Evolutionary conservation across 2,329 filamentous ascomycete species (phyloP), one percentile per base, ranked within the genome.

Genomic region (Zalaria sp.): DNA sequence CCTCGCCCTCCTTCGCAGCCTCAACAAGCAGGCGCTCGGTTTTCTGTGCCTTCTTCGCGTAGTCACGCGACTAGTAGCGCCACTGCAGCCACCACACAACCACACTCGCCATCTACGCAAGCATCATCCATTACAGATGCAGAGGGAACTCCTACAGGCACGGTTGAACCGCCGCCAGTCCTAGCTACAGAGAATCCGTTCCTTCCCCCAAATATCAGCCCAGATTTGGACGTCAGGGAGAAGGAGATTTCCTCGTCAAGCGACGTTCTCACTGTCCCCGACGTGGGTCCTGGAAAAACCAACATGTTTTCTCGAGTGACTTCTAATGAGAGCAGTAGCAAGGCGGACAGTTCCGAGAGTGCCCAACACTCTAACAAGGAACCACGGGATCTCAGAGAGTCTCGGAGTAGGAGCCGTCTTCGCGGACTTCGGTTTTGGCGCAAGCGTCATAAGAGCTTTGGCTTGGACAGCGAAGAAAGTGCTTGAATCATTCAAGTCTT

Each of bases 351-450:
- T n/a, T 7, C 7, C 29, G 29, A n/a, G 7, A n/a, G 29, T n/a
- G 7, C n/a, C n/a, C 29, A 2, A n/a, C 7, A 32, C 29, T n/a
- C 29, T 3, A 7, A 32, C 29, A 32, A 32, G n/a, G 29, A 32
- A 34, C 38, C 35, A 25, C 25, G n/a, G 27, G 39, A 42, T 38
- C 40, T 48, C 11, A 42, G 46, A 7, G 53, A 56, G 37, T 57
- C 54, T 37, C 49, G 57, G 34, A 58, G 55, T 45, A 52, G 57
- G 35, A 60, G 57, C 46, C 53, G 56, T 25, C 46, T 61, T 41
- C 50, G 57, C 34, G 53, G 55, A 0, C 44, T 61, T 39, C 58
- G 58, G 43, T 61, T 61, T 41, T 61, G 58, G 58, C 56, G 54
- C 47, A 57, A 55, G 47, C 36, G 43, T 6, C 41, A 39, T 38